Evolutionary conservation across 2,329 filamentous ascomycete genomes (phyloP).

Genomic region (Penicillium sp.): DNA sequence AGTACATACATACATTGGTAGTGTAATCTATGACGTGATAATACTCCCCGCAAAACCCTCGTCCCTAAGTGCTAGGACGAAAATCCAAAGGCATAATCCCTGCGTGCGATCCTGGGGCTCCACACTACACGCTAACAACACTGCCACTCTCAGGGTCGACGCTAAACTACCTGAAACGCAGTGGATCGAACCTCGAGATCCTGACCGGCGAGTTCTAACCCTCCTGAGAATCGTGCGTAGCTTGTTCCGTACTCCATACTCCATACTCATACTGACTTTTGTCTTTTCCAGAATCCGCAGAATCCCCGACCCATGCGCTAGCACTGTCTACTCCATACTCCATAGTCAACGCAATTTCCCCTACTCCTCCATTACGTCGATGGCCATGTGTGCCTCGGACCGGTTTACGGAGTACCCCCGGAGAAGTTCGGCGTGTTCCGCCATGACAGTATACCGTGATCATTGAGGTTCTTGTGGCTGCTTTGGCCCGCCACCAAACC

Average conservation of each 20-base stretch:
- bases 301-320: not conserved
- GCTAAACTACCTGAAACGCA: constrained; percentile 34
- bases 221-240: not conserved
- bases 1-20: no score
- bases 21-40: not conserved
- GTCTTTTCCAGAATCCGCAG: not conserved
- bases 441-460: not conserved
- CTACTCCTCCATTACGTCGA: not conserved
- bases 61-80: constrained; percentile 8
- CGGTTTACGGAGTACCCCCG: not conserved
- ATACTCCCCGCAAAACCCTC: constrained; percentile 27
- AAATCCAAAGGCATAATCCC: constrained; percentile 19
- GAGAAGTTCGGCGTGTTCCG: constrained; percentile 7
- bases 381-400: not conserved
- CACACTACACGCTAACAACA: constrained; percentile 21
- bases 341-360: not conserved
- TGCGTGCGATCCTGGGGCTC: constrained; percentile 31
- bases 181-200: constrained; percentile 15
- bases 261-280: not conserved
- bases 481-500: constrained; percentile 13
- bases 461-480: not conserved
- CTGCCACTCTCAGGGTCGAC: constrained; percentile 31
- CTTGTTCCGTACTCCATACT: no score
- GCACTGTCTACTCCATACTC: not conserved
- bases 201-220: constrained; percentile 1